Percentiles rank a stretch among this genome's conserved stretches.
These are phyloP conservation scores for Aspergillus quadrilineatus DNA, from an alignment of 2,329 filamentous ascomycete species.

Conservation along the genomic window DNA sequence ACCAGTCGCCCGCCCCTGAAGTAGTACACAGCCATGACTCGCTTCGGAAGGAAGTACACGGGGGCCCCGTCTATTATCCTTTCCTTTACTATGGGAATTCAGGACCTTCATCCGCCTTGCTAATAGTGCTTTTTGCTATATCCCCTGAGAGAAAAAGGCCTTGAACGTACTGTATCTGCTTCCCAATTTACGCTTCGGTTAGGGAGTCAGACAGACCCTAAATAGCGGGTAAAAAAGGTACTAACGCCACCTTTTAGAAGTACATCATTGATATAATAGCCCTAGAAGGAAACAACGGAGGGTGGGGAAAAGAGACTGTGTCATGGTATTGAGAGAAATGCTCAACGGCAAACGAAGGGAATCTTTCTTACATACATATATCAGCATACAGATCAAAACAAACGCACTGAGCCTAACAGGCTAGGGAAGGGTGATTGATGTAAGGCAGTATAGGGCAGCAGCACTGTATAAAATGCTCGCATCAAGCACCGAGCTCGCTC, in stretches of 20 bases:
- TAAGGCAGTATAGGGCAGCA: background rate
- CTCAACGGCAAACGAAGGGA: background rate
- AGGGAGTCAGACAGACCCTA: no score
- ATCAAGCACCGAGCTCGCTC: background rate
- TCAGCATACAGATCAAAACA: background rate
- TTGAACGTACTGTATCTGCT: no score
- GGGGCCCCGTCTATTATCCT: no score
- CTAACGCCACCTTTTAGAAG: background rate
- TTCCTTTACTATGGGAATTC: no score
- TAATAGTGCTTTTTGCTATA: no score
- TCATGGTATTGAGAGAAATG: background rate
- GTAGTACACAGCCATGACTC: no score
- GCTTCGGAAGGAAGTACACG: no score
- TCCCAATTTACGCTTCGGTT: no score
- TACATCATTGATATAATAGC: background rate
- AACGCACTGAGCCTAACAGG: background rate
- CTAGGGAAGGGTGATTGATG: background rate
- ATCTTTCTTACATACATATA: conserved; percentile 8
- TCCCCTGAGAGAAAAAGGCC: no score
- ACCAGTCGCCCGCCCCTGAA: no score
- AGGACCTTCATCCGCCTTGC: no score
- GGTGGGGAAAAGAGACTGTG: background rate
- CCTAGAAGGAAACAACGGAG: background rate
- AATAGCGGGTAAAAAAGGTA: no score
- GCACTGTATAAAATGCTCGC: background rate